Percentiles rank a stretch among this genome's conserved stretches.
phyloP scores from a whole-genome alignment of 805 yeast species.

The Torulaspora maleeae region DNA sequence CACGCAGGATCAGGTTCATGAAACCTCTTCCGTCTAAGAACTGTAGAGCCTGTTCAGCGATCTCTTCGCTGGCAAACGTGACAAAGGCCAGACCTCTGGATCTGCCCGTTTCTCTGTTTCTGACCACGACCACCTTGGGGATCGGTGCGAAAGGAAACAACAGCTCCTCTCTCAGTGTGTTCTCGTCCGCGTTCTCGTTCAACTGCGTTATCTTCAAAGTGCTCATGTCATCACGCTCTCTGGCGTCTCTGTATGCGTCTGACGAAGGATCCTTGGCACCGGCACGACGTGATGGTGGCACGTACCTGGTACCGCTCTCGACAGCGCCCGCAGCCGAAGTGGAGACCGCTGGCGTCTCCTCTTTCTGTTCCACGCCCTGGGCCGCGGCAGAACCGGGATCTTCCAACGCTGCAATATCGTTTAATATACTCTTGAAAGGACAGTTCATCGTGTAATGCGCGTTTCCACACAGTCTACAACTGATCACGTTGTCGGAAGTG shows the following conservation, averaged over 20 bases:
- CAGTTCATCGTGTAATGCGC: constrained; percentile 90
- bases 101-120: constrained; percentile 88
- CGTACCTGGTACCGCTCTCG: constrained; percentile 43
- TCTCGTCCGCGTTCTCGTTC: constrained; percentile 80
- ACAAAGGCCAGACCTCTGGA: constrained; percentile 96
- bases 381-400: constrained; percentile 32
- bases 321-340: constrained; percentile 36
- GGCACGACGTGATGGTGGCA: constrained; percentile 54
- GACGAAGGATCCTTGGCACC: constrained; percentile 41
- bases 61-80: constrained; percentile 60
- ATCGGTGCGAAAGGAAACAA: constrained; percentile 61
- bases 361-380: constrained; percentile 29
- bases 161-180: constrained; percentile 67
- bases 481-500: constrained; percentile 45
- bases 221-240: constrained; percentile 76
- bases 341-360: constrained; percentile 29
- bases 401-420: constrained; percentile 42
- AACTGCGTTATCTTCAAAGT: constrained; percentile 89
- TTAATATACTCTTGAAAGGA: constrained; percentile 90
- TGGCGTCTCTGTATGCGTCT: constrained; percentile 40
- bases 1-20: constrained; percentile 75
- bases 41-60: constrained; percentile 75
- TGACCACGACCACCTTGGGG: constrained; percentile 75
- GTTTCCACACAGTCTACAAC: constrained; percentile 91
- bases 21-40: constrained; percentile 84